A percentile compares a stretch with the other conserved stretches of the same genome.
phyloP scores from a whole-genome alignment of 805 yeast species.

The Ogataea pini region DNA sequence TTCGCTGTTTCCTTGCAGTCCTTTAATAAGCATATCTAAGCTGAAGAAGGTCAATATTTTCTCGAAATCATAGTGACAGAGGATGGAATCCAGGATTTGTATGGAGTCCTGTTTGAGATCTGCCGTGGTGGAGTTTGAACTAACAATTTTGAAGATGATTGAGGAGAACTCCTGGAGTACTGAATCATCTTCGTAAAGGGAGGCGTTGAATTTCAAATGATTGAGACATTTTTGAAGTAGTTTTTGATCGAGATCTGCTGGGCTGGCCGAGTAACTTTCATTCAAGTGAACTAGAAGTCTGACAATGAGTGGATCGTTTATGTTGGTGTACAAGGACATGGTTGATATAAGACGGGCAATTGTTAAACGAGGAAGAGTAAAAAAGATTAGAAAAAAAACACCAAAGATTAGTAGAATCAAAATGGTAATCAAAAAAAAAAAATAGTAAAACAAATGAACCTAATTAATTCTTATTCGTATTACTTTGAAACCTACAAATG shows the following conservation, averaged over 20 bases:
- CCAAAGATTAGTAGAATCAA: no score
- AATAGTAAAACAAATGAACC: conserved; percentile 1
- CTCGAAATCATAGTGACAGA: conserved; percentile 32
- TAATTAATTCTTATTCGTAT: background rate
- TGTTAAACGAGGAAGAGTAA: no score
- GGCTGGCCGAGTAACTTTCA: conserved; percentile 4
- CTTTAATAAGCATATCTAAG: conserved; percentile 31
- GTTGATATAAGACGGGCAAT: no score
- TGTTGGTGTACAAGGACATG: no score
- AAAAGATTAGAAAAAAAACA: no score
- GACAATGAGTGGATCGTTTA: conserved; percentile 23
- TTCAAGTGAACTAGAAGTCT: conserved; percentile 21
- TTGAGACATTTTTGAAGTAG: conserved; percentile 22
- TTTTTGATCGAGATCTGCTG: conserved; percentile 13
- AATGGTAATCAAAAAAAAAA: conserved; percentile 5
- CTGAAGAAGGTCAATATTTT: conserved; percentile 27
- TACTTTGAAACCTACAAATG: background rate
- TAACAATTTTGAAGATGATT: conserved; percentile 25
- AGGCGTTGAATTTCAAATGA: conserved; percentile 19
- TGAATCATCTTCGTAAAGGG: conserved; percentile 15
- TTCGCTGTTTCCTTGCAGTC: conserved; percentile 29
- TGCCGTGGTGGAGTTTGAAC: conserved; percentile 26
- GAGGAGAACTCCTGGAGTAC: conserved; percentile 23
- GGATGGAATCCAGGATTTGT: conserved; percentile 28
- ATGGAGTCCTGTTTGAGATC: conserved; percentile 22